These are phyloP conservation scores for Lumnitzera racemosa DNA, from an alignment of 345 rosid genomes.

Conservation along the genomic window DNA sequence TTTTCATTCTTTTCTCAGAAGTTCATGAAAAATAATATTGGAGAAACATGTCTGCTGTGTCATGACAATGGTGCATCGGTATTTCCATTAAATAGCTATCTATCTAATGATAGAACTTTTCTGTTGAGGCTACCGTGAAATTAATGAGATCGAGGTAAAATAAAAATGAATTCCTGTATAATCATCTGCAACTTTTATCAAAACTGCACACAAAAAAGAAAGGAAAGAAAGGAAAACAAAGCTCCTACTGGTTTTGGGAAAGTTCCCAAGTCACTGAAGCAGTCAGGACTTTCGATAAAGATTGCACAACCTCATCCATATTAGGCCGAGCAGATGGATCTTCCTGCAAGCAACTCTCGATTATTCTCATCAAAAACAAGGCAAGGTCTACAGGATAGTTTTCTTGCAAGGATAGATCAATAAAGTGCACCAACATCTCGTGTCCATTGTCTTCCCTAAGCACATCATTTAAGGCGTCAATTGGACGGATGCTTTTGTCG, in stretches of 20 bases:
- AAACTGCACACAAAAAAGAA: no score
- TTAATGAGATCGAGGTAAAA: no score
- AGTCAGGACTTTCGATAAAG: constrained; percentile 42
- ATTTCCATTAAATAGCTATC: no score
- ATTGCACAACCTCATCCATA: constrained; percentile 49
- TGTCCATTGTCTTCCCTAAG: constrained; percentile 19
- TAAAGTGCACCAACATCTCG: constrained; percentile 18
- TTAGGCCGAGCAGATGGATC: constrained; percentile 57
- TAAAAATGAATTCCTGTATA: no score
- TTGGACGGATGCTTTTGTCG: constrained; percentile 22
- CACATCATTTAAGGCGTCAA: constrained; percentile 16
- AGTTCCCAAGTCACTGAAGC: constrained; percentile 29
- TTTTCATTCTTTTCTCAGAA: no score
- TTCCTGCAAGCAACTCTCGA: constrained; percentile 45
- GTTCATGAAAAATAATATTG: no score
- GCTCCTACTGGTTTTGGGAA: constrained; percentile 8
- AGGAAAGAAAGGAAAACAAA: background rate
- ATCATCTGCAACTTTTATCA: no score
- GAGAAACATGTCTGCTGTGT: no score
- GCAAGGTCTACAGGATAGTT: constrained; percentile 36
- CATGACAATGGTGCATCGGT: no score
- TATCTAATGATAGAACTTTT: no score
- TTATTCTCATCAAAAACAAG: constrained; percentile 29
- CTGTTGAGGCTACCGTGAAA: no score
- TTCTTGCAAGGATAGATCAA: constrained; percentile 37